Evolutionary conservation across 495 filamentous ascomycete genomes (phyloP), one percentile per base, ranked within the genome.

Genomic region (Tirmania nivea): DNA sequence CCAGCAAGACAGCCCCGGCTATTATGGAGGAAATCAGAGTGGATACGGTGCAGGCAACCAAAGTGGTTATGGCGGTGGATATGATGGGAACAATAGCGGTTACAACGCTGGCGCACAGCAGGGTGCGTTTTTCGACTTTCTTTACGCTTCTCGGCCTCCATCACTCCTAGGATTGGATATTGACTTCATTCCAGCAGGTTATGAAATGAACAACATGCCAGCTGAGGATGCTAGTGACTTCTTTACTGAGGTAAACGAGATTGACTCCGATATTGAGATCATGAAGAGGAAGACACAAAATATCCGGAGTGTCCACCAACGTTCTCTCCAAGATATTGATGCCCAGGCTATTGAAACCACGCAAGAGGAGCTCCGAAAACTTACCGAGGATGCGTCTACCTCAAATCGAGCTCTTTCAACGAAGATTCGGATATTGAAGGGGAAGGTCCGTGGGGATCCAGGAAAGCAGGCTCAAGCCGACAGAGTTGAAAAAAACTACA

Each of bases 241-340:
- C 20, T 86, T 80, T 60, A 74, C 75, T 42, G 78, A 92, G 60
- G 73, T 95, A 49, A 82, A 90, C 67, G 82, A 92, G 63, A 86
- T 85, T 70, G 72, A 75, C 19, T 76, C 81, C 42, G 81, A 76
- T 36, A 83, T 95, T 57, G 78, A 88, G 57, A 70, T 75, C 54
- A 74, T 94, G 52, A 78, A 93, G 63, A 68, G 60, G 53, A 76
- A 75, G 54, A 74, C 86, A 37, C 66, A 75, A 52, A 66, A 73
- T 37, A 74, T 87, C 12, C 69, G 67, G 42, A 66, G 67, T 54
- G 69, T 78, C 25, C 81, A 86, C 57, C 68, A 73, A 42, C 66
- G 69, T 52, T 71, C 73, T 25, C 71, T 81, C 52, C 71, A 74
- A 56, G 78, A 83, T 56, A 69, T 76, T 49, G 75, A 79, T 57